phyloP scores from a whole-genome alignment of 192 early-diverging fungal species.

The Linnemannia zychae region DNA sequence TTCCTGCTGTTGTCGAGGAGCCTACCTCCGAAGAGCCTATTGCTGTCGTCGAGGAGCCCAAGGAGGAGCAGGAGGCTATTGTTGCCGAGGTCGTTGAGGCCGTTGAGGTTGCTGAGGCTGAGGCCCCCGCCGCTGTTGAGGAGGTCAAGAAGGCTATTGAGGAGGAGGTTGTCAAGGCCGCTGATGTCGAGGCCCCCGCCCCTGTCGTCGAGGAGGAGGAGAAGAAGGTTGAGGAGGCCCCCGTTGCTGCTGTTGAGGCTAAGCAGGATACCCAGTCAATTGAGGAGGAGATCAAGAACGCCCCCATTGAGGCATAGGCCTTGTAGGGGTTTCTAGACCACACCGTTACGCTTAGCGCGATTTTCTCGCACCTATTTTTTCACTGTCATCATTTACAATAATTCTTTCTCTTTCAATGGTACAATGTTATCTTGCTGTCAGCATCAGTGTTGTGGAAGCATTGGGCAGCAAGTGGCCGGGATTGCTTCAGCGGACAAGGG shows the following conservation, averaged over 20 bases:
- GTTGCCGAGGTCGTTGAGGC: not conserved
- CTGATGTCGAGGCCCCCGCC: not conserved
- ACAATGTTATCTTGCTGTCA: no score
- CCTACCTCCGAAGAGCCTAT: constrained; percentile 6
- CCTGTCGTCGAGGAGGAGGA: constrained; percentile 5
- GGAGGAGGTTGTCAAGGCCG: not conserved
- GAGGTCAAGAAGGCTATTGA: not conserved
- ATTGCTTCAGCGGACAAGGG: no score
- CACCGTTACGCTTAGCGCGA: not conserved
- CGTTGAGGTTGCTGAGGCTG: not conserved
- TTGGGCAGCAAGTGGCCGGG: no score
- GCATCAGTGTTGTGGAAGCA: no score
- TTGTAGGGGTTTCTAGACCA: not conserved
- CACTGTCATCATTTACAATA: not conserved
- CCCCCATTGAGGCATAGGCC: constrained; percentile 17
- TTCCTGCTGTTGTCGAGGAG: not conserved
- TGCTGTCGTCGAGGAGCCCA: constrained; percentile 13
- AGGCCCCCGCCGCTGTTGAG: constrained; percentile 3
- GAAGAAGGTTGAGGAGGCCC: constrained; percentile 1
- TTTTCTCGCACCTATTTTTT: not conserved
- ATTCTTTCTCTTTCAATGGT: not conserved
- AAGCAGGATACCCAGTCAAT: constrained; percentile 6
- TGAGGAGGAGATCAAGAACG: constrained; percentile 17
- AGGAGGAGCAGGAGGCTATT: constrained; percentile 22
- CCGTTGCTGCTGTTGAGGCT: not conserved